Percentiles rank a stretch among this genome's conserved stretches.
phyloP scores from a whole-genome alignment of 257 asterid genomes.

The Catharanthus roseus region DNA sequence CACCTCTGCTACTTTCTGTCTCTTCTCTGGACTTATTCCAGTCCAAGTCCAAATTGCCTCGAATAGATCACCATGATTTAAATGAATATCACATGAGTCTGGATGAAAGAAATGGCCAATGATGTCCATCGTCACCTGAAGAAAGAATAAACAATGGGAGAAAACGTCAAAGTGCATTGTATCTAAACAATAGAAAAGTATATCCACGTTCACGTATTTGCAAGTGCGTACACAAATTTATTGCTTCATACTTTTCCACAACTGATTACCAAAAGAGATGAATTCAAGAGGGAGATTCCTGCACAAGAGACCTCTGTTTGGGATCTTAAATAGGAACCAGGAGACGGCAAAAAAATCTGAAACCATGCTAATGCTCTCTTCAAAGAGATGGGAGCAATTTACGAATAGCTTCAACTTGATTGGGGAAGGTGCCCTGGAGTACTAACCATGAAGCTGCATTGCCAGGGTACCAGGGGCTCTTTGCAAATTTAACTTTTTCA shows the following conservation, averaged over 20 bases:
- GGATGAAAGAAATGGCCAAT: slow-evolving; percentile 52
- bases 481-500: background rate
- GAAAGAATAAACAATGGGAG: background rate
- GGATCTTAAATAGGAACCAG: background rate
- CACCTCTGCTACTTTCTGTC: slow-evolving; percentile 97
- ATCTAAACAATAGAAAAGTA: background rate
- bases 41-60: slow-evolving; percentile 97
- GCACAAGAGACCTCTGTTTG: background rate
- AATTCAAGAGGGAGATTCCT: background rate
- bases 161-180: background rate
- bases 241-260: background rate
- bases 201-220: background rate
- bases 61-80: slow-evolving; percentile 85
- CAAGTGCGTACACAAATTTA: background rate
- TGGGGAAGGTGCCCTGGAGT: too few relatives aligned
- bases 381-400: background rate
- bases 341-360: background rate
- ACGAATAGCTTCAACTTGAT: background rate
- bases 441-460: background rate
- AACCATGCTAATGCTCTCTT: background rate
- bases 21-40: slow-evolving; percentile 71
- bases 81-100: slow-evolving; percentile 80
- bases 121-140: slow-evolving; percentile 76
- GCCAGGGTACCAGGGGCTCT: background rate
- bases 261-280: background rate